Evolutionary conservation across 139 green algal genomes (phyloP).

Genomic region (Chlorella vulgaris): DNA sequence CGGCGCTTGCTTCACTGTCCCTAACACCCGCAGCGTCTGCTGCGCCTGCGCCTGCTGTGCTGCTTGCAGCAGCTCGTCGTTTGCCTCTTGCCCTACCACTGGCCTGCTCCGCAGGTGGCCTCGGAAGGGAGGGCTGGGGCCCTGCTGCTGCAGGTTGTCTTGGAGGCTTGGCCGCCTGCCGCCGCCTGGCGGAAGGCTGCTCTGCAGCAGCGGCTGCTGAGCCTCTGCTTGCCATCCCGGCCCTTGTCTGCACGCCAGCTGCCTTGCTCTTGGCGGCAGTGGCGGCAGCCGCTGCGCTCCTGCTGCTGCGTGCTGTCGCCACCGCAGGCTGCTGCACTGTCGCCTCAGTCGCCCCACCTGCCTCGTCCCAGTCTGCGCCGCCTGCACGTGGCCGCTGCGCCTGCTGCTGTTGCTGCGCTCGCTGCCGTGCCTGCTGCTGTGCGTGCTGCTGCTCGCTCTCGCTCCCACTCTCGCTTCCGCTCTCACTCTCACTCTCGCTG

Average conservation of each 20-base stretch:
- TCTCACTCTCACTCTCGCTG: not conserved
- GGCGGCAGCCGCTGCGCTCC: not conserved
- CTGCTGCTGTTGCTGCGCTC: not conserved
- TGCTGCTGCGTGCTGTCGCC: not conserved
- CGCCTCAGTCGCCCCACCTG: not conserved
- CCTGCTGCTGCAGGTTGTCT: too few relatives aligned
- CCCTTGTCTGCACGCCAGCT: not conserved
- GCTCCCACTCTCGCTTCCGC: not conserved
- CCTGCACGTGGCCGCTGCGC: not conserved
- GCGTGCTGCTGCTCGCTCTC: not conserved
- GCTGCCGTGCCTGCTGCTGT: not conserved
- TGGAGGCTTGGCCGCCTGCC: too few relatives aligned
- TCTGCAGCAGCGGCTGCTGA: not conserved
- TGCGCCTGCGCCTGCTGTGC: not conserved
- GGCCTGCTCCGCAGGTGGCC: not conserved
- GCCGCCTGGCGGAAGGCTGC: too few relatives aligned
- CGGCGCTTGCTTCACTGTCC: too few relatives aligned
- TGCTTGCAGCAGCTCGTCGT: not conserved
- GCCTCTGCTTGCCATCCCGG: too few relatives aligned
- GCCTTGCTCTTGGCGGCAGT: not conserved
- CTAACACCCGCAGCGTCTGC: not conserved
- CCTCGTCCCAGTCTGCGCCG: not conserved
- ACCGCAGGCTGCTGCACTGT: conserved; percentile 22
- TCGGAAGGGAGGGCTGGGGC: too few relatives aligned
- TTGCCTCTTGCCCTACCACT: not conserved